Conservation (phyloP, 176 grass and related monocot species). For the Oryza australiensis region DNA sequence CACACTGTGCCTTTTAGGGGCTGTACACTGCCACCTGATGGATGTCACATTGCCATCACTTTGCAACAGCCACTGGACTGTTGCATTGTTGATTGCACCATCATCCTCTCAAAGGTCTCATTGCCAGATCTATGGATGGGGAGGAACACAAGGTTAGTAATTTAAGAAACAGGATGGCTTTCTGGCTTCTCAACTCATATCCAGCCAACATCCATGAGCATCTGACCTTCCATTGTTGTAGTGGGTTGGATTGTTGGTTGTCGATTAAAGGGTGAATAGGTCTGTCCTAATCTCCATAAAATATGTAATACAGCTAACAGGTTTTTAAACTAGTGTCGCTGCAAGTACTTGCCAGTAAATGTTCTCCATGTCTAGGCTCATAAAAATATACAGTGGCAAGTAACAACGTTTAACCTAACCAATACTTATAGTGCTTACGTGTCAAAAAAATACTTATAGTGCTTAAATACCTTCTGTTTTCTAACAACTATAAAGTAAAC, state of each 20-base stretch:
- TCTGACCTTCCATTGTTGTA: conserved; percentile 10
- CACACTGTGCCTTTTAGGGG: background rate
- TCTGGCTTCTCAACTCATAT: conserved; percentile 13
- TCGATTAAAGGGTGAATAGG: background rate
- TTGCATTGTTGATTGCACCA: conserved; percentile 6
- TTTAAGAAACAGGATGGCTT: background rate
- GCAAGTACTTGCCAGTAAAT: background rate
- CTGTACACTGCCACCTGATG: conserved; percentile 1
- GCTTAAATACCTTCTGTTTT: background rate
- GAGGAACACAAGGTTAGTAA: conserved; percentile 2
- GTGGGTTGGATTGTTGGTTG: background rate
- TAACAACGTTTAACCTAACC: background rate
- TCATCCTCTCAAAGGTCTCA: conserved; percentile 9
- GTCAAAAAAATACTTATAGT: background rate
- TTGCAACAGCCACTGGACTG: background rate
- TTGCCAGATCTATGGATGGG: conserved; percentile 17
- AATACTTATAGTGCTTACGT: background rate
- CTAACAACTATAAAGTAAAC: background rate
- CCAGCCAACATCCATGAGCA: conserved; percentile 11
- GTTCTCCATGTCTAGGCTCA: background rate
- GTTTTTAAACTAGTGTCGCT: background rate
- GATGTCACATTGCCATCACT: background rate
- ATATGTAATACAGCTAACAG: background rate
- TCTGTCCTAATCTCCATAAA: background rate
- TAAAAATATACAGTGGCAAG: background rate